phyloP scores from a whole-genome alignment of 2,329 filamentous ascomycete genomes.

The Ceratocystis papillata region DNA sequence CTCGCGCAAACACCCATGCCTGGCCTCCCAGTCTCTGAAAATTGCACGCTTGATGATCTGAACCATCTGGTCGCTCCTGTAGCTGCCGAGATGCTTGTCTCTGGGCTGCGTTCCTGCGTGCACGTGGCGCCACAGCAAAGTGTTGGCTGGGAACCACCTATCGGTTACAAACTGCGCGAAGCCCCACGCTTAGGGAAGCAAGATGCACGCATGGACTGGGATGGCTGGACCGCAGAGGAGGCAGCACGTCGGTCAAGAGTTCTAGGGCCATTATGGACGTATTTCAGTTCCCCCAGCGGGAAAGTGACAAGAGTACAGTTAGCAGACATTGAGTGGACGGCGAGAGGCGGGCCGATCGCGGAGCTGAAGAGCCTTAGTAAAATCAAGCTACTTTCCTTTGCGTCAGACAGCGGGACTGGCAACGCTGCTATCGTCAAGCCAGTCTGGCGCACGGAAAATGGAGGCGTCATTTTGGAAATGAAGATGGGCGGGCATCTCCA shows the following conservation, averaged over 20 bases:
- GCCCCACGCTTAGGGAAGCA: constrained; percentile 63
- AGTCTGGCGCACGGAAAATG: constrained; percentile 8
- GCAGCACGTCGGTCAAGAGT: constrained; percentile 49
- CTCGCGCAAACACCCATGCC: constrained; percentile 57
- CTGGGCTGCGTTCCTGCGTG: constrained; percentile 49
- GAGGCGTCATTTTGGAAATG: constrained; percentile 28
- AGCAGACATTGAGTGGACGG: not conserved
- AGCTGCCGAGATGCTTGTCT: constrained; percentile 62
- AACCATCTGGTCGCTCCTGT: constrained; percentile 44
- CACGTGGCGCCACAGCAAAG: constrained; percentile 51
- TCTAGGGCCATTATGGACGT: constrained; percentile 57
- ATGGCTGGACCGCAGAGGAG: constrained; percentile 40
- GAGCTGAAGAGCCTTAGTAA: not conserved
- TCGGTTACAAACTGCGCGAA: constrained; percentile 31
- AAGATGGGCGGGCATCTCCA: constrained; percentile 27
- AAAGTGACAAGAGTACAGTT: constrained; percentile 16
- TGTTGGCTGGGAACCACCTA: constrained; percentile 15
- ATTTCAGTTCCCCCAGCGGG: constrained; percentile 14
- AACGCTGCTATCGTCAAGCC: not conserved
- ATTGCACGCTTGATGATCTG: constrained; percentile 37
- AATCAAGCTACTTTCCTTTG: not conserved
- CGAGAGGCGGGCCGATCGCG: not conserved
- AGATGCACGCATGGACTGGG: constrained; percentile 54
- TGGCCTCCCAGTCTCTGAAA: constrained; percentile 41
- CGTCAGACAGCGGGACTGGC: not conserved